A percentile compares a stretch with the other conserved stretches of the same genome.
Evolutionary conservation across 2,329 filamentous ascomycete species (phyloP).

Genomic region (Coleophoma eucalyptorum): DNA sequence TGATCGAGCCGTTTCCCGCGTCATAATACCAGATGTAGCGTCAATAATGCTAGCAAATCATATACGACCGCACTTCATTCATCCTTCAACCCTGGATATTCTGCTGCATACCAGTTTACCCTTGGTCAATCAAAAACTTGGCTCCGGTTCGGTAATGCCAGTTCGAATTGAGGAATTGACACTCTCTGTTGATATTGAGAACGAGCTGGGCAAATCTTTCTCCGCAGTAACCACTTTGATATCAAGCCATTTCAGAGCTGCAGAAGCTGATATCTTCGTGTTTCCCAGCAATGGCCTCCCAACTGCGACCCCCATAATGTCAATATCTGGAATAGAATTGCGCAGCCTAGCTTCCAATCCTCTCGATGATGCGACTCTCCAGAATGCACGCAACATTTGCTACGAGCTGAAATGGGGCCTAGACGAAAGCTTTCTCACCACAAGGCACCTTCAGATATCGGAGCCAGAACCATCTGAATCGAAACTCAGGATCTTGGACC

Average conservation of each 20-base stretch:
- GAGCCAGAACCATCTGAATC: not conserved
- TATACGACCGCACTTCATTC: slow-evolving; percentile 41
- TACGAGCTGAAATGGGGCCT: not conserved
- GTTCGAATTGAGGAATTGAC: slow-evolving; percentile 29
- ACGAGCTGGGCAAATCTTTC: not conserved
- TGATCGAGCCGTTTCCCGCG: not conserved
- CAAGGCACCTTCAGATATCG: not conserved
- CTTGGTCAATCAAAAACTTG: slow-evolving; percentile 28
- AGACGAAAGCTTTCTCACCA: not conserved
- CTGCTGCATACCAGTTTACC: slow-evolving; percentile 25
- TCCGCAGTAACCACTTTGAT: not conserved
- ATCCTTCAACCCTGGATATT: slow-evolving; percentile 51
- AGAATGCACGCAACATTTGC: not conserved
- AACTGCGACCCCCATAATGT: not conserved
- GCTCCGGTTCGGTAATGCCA: slow-evolving; percentile 35
- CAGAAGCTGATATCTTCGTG: slow-evolving; percentile 1
- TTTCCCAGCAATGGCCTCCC: not conserved
- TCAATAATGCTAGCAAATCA: slow-evolving; percentile 1
- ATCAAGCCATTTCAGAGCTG: not conserved
- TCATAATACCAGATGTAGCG: slow-evolving; percentile 2
- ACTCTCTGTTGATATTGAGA: not conserved
- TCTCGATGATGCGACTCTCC: not conserved
- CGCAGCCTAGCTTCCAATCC: not conserved
- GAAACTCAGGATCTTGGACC: not conserved
- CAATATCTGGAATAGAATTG: not conserved